A percentile compares a stretch with the other conserved stretches of the same genome.
phyloP scores from a whole-genome alignment of 2,329 filamentous ascomycete species.

The Fusarium sacchari region DNA sequence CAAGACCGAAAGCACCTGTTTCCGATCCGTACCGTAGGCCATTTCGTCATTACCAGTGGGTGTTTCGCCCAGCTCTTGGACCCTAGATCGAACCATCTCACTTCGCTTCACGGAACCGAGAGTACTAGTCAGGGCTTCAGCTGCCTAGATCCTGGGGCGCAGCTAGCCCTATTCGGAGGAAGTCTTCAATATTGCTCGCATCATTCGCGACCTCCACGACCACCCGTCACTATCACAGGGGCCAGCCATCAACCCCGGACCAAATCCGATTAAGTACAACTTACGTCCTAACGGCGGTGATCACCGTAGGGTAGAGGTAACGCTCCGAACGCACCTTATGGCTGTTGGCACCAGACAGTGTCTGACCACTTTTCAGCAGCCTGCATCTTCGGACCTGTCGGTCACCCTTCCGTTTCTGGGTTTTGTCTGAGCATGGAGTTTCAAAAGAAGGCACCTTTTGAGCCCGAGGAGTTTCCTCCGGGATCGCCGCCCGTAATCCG shows the following conservation, averaged over 20 bases:
- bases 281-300: background rate
- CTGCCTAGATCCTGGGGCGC: background rate
- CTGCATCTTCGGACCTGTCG: slow-evolving; percentile 6
- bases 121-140: slow-evolving; percentile 12
- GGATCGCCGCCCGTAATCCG: slow-evolving; percentile 43
- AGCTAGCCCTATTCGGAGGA: slow-evolving; percentile 8
- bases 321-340: background rate
- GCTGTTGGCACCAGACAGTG: background rate
- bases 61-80: background rate
- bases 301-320: background rate
- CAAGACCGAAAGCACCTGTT: slow-evolving; percentile 8
- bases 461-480: slow-evolving; percentile 44
- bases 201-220: background rate
- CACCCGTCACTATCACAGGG: background rate
- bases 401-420: background rate
- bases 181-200: background rate
- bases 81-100: background rate
- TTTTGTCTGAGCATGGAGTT: slow-evolving; percentile 26
- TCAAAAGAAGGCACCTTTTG: slow-evolving; percentile 40
- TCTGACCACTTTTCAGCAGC: slow-evolving; percentile 11
- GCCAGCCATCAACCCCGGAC: background rate
- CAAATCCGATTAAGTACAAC: background rate
- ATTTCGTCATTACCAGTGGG: slow-evolving; percentile 18
- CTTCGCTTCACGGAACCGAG: slow-evolving; percentile 7
- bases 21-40: background rate